phyloP scores from a whole-genome alignment of 495 filamentous ascomycete genomes.

The Xylaria flabelliformis region DNA sequence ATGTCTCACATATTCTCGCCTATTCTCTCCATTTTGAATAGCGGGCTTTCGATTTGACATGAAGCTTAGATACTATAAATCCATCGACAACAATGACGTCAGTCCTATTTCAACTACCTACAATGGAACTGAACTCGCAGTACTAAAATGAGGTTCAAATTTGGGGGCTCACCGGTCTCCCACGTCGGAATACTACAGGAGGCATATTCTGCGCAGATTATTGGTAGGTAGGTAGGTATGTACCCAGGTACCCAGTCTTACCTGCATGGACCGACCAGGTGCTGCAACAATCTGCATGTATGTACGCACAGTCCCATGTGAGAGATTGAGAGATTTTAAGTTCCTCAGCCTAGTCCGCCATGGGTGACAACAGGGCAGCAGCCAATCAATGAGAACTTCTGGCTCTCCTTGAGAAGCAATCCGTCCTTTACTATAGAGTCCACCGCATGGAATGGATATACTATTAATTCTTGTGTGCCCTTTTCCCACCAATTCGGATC shows the following conservation, averaged over 20 bases:
- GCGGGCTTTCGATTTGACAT: background rate
- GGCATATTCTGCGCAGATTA: conserved; percentile 16
- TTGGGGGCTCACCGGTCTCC: background rate
- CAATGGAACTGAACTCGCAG: background rate
- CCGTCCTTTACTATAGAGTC: background rate
- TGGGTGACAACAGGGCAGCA: background rate
- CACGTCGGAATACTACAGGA: background rate
- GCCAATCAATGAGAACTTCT: background rate
- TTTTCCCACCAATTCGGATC: conserved; percentile 24
- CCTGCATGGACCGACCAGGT: background rate
- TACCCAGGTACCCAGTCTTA: background rate
- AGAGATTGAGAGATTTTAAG: conserved; percentile 25
- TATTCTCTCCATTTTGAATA: background rate
- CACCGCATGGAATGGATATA: conserved; percentile 6
- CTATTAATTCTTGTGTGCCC: background rate
- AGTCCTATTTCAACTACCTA: background rate
- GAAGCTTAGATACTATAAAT: background rate
- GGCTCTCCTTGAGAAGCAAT: background rate
- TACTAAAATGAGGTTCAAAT: background rate
- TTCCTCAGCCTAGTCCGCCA: conserved; percentile 2
- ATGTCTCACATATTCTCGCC: background rate
- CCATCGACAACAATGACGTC: background rate
- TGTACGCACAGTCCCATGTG: conserved; percentile 16
- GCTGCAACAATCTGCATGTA: conserved; percentile 15
- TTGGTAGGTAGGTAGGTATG: background rate